A percentile compares a stretch with the other conserved stretches of the same genome.
These are phyloP conservation scores for Fusarium sublunatum DNA, from an alignment of 2,329 filamentous ascomycete genomes.

Conservation along the genomic window DNA sequence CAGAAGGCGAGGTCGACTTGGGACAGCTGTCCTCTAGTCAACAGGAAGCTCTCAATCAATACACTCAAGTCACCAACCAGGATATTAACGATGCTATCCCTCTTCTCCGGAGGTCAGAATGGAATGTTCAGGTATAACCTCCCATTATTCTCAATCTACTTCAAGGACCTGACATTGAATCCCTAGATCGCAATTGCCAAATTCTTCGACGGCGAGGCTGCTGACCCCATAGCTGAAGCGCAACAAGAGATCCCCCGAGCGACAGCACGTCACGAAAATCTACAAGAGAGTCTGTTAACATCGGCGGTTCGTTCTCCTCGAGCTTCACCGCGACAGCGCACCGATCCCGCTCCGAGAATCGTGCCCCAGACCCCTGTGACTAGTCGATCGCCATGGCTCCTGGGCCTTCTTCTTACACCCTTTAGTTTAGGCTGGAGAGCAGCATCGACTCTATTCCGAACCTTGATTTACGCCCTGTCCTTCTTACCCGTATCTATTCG, in stretches of 20 bases:
- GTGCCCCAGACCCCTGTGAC: slow-evolving; percentile 79
- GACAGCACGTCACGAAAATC: slow-evolving; percentile 76
- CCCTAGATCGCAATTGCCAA: slow-evolving; percentile 90
- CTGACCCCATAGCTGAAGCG: slow-evolving; percentile 83
- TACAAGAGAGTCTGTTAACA: slow-evolving; percentile 69
- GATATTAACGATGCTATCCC: slow-evolving; percentile 79
- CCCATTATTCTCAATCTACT: background rate
- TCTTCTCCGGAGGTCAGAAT: slow-evolving; percentile 86
- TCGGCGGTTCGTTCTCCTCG: slow-evolving; percentile 39
- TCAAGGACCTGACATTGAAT: slow-evolving; percentile 11
- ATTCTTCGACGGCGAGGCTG: slow-evolving; percentile 95
- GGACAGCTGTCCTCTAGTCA: slow-evolving; percentile 79
- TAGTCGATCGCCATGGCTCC: slow-evolving; percentile 77
- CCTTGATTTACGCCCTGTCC: slow-evolving; percentile 81
- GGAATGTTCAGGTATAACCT: slow-evolving; percentile 85
- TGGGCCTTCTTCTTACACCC: slow-evolving; percentile 83
- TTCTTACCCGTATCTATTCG: slow-evolving; percentile 78
- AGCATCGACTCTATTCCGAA: slow-evolving; percentile 74
- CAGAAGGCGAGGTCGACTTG: slow-evolving; percentile 61
- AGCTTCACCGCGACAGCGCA: slow-evolving; percentile 47
- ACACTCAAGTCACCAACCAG: slow-evolving; percentile 88
- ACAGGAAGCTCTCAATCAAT: slow-evolving; percentile 87
- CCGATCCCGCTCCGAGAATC: slow-evolving; percentile 83
- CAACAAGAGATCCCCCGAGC: slow-evolving; percentile 71
- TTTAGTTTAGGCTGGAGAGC: slow-evolving; percentile 82